Evolutionary conservation across 345 rosid genomes (phyloP), one percentile per base, ranked within the genome.

Genomic region (Euclidium syriacum): DNA sequence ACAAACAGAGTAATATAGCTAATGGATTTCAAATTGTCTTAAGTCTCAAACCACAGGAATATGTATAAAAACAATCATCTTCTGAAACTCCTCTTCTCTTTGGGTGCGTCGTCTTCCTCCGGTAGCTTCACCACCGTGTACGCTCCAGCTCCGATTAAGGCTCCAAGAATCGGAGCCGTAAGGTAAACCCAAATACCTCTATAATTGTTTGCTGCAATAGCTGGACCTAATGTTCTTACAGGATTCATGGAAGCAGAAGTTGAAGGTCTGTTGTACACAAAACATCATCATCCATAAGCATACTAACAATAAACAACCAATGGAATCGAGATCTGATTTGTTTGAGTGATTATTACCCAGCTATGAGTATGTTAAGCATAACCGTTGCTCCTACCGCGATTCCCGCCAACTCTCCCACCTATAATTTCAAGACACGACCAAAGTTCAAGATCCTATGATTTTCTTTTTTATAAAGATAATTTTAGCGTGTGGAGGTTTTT

Each of bases 231-330:
- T 46, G 95, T 91, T 76, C 96, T 80, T 23, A 76, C 95, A 2
- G 96, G 98, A 69, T 91, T 91, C 96, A 91, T 86, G 1, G 92
- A 86, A 35, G 83, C 98, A 10, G 92, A 88, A 7, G 96, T 86
- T 50, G 83, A 52, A 4, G 85, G 81, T 58, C 92, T 88, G 87
- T 62, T 56, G 14, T 22, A 55, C 24, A 26, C 8, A 10, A 29
- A 51, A 40, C 24, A 63, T 39, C 20, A 41, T 42, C 20, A 32
- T 22, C 53, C 41, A 0, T 6, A 36, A 34, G 20, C 26, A 46
- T 9, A 0, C 19, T 5, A 2, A 54, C 5, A 32, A 42, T 18
- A 4, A 5, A 23, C 29, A 11, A 40, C 9, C 14, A 25, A 11
- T 3, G 14, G 22, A 39, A 27, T 11, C 7, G 1, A 18, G 35